Conservation (phyloP, 768 basidiomycete genomes). For the Crassisporium funariophilum region DNA sequence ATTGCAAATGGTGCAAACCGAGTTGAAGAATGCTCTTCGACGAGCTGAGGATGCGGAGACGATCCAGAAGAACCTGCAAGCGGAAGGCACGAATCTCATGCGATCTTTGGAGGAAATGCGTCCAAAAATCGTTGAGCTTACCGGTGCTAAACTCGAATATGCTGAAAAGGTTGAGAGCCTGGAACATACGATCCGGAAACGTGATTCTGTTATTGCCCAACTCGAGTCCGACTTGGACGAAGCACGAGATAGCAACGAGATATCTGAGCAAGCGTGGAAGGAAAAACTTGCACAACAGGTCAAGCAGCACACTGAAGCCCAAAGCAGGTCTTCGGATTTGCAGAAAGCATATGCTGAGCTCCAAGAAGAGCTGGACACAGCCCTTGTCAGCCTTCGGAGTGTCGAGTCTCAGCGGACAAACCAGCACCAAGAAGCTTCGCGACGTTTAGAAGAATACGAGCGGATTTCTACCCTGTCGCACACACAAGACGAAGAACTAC, state of each 20-base stretch:
- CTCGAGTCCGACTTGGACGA: slow-evolving; percentile 65
- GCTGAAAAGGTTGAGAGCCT: slow-evolving; percentile 63
- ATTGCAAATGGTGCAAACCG: slow-evolving; percentile 62
- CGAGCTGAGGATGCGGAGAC: slow-evolving; percentile 77
- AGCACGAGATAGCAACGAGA: slow-evolving; percentile 49
- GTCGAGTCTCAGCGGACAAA: slow-evolving; percentile 68
- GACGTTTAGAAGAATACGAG: slow-evolving; percentile 60
- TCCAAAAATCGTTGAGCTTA: slow-evolving; percentile 82
- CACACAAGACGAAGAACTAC: slow-evolving; percentile 55
- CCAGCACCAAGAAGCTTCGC: slow-evolving; percentile 56
- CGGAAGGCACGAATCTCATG: slow-evolving; percentile 78
- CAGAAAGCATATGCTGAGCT: slow-evolving; percentile 64
- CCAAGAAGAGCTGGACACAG: slow-evolving; percentile 60
- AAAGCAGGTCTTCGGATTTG: slow-evolving; percentile 56
- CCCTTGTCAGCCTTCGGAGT: slow-evolving; percentile 53
- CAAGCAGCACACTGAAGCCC: slow-evolving; percentile 50
- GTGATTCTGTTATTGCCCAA: slow-evolving; percentile 59
- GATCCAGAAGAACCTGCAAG: slow-evolving; percentile 70
- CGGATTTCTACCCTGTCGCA: slow-evolving; percentile 47
- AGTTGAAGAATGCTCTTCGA: slow-evolving; percentile 61
- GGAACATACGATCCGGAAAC: slow-evolving; percentile 52
- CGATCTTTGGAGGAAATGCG: slow-evolving; percentile 84
- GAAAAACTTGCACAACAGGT: slow-evolving; percentile 49
- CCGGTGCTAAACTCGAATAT: slow-evolving; percentile 68
- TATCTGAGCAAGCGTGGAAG: slow-evolving; percentile 45